Evolutionary conservation across 2,329 filamentous ascomycete species (phyloP).

Genomic region (Catunica adiposa): DNA sequence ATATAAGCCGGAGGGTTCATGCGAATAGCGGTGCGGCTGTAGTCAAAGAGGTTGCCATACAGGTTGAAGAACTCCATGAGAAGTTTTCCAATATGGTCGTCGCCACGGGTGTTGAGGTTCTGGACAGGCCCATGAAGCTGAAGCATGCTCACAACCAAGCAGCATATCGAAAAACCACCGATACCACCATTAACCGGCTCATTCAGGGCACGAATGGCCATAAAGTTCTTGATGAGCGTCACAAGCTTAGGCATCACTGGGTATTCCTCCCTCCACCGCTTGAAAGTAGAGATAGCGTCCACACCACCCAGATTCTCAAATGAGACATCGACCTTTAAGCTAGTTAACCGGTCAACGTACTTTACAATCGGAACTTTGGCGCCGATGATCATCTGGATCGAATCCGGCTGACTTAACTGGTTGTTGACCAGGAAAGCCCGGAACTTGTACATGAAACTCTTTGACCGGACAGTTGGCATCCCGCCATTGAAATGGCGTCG

Average conservation of each 20-base stretch:
- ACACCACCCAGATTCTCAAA: slow-evolving; percentile 85
- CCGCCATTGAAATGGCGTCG: slow-evolving; percentile 38
- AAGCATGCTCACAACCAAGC: slow-evolving; percentile 76
- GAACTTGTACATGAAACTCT: slow-evolving; percentile 45
- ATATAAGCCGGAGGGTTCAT: slow-evolving; percentile 60
- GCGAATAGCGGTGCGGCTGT: slow-evolving; percentile 51
- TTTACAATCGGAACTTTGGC: slow-evolving; percentile 89
- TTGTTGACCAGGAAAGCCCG: slow-evolving; percentile 38
- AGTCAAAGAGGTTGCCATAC: slow-evolving; percentile 72
- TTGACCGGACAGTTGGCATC: slow-evolving; percentile 31
- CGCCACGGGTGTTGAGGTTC: slow-evolving; percentile 38
- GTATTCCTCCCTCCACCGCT: slow-evolving; percentile 60
- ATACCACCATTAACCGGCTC: slow-evolving; percentile 84
- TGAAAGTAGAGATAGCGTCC: slow-evolving; percentile 63
- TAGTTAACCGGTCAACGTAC: slow-evolving; percentile 62
- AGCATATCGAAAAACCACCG: slow-evolving; percentile 87
- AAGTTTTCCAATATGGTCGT: slow-evolving; percentile 60
- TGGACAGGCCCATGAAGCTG: slow-evolving; percentile 61
- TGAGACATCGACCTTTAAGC: slow-evolving; percentile 76
- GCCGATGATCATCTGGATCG: slow-evolving; percentile 50
- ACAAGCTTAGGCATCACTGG: slow-evolving; percentile 78
- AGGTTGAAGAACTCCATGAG: slow-evolving; percentile 79
- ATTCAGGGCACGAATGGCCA: slow-evolving; percentile 77
- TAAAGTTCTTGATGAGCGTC: slow-evolving; percentile 78
- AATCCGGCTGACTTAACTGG: slow-evolving; percentile 38